Evolutionary conservation across 495 filamentous ascomycete species (phyloP).

Genomic region (Trichocladium uniseriatum): DNA sequence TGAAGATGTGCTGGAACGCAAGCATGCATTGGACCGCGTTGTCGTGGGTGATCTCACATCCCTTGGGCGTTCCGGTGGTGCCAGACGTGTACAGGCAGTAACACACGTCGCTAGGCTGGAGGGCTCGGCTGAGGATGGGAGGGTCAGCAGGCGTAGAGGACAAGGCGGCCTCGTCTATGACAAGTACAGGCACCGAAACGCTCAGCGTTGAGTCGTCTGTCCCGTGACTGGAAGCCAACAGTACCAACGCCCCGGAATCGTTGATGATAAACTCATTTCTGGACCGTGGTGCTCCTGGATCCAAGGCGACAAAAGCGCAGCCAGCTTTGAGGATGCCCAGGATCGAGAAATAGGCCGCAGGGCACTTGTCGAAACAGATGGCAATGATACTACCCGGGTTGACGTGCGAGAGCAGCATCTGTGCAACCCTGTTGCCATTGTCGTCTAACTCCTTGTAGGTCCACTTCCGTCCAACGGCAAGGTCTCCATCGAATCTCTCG

Average conservation of each 20-base stretch:
- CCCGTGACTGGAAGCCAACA: conserved; percentile 37
- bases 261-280: conserved; percentile 56
- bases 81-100: conserved; percentile 79
- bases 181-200: conserved; percentile 28
- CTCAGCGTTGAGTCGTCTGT: conserved; percentile 23
- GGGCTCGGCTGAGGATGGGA: conserved; percentile 14
- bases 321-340: conserved; percentile 75
- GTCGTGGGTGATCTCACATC: conserved; percentile 64
- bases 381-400: conserved; percentile 51
- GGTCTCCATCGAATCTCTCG: conserved; percentile 24
- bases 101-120: conserved; percentile 42
- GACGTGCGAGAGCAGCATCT: conserved; percentile 37
- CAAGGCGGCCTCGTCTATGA: conserved; percentile 30
- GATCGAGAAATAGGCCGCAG: conserved; percentile 68
- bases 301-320: conserved; percentile 71
- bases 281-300: conserved; percentile 51
- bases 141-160: conserved; percentile 13
- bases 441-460: conserved; percentile 52
- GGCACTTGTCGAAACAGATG: conserved; percentile 72
- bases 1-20: conserved; percentile 61
- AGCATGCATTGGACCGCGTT: conserved; percentile 69
- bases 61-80: conserved; percentile 74
- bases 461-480: conserved; percentile 40
- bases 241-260: conserved; percentile 47
- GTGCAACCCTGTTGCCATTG: conserved; percentile 51